Base-by-base conservation (phyloP, 2,329 filamentous ascomycete species). In the Metarhizium humberi region DNA sequence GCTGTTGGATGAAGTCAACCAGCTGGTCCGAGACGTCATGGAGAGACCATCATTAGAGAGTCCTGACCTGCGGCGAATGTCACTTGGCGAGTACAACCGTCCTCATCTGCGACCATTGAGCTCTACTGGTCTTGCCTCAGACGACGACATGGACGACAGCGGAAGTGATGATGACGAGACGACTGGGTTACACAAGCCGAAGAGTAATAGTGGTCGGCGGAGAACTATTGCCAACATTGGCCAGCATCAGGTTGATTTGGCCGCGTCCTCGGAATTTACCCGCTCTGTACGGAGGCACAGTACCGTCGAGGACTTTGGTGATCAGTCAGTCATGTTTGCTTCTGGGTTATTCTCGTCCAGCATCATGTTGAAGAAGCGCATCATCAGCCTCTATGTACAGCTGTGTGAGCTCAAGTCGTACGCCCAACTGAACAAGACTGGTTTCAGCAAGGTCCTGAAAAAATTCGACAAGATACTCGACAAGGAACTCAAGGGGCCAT, bases 401-500 rank as follows among this genome's bases (percentile, higher is more conserved):
- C 77, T 97, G 18, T 96, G 92, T 73, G 94, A 96, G 70, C 82
- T 99, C 64, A 95, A 96, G 68, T 97, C 92, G 2, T 99, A 92
- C 66, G 86, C 92, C 55, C 92, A 97, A 73, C 82, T 99, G 59
- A 99, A 99, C 78, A 88, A 88, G 72, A 99, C 94, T 0, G 94
- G 94, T 13, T 99, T 99, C 73, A 84, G 86, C 65, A 99, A 99
- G 73, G 92, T 95, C 0, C 75, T 97, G 62, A 99, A 99, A 74
- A 99, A 99, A 71, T 99, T 94, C 66, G 94, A 99, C 78, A 99
- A 99, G 77, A 97, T 88, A 56, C 74, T 96, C 56, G 87, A 96
- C 70, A 86, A 86, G 60, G 86, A 86, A 63, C 76, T 97, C 55
- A 91, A 92, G 61, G 76, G 81, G 14, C 75, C 79, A 49, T 99